Evolutionary conservation across 1,139 yeast genomes (phyloP).

Genomic region (Yamadazyma blattariae): DNA sequence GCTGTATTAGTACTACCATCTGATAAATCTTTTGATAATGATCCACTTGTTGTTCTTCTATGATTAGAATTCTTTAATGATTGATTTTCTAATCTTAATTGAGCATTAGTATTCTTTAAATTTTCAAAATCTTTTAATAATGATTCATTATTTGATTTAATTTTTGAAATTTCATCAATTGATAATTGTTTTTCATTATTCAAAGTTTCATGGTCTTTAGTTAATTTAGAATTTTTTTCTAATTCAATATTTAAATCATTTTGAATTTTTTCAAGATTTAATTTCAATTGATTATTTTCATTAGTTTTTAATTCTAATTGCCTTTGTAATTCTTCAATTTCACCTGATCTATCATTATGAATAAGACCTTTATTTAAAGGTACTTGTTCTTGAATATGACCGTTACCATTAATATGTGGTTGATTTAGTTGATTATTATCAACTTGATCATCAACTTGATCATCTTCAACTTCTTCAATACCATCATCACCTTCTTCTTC

Average conservation of each 20-base stretch:
- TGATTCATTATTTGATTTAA: constrained; percentile 9
- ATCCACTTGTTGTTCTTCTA: constrained; percentile 12
- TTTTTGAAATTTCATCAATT: constrained; percentile 7
- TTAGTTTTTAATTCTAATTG: constrained; percentile 8
- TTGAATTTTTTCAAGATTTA: constrained; percentile 14
- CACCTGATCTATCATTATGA: neutral
- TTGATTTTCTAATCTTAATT: constrained; percentile 40
- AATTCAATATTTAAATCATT: constrained; percentile 8
- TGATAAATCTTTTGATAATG: constrained; percentile 11
- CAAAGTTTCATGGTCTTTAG: constrained; percentile 9
- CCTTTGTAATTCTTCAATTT: constrained; percentile 12
- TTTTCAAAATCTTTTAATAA: constrained; percentile 22
- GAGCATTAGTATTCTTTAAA: constrained; percentile 31
- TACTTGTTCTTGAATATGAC: constrained; percentile 7
- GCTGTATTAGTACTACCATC: constrained; percentile 5
- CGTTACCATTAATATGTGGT: neutral
- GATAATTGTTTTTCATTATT: constrained; percentile 4
- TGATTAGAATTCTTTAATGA: constrained; percentile 29
- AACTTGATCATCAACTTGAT: constrained; percentile 5
- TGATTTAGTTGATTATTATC: neutral
- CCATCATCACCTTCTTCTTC: constrained; percentile 56
- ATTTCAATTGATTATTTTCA: constrained; percentile 12
- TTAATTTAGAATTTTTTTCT: constrained; percentile 10
- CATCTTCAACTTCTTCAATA: constrained; percentile 5
- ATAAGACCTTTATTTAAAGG: neutral